These are phyloP conservation scores for Fonsecaea nubica DNA, from an alignment of 2,329 filamentous ascomycete genomes.

Conservation along the genomic window DNA sequence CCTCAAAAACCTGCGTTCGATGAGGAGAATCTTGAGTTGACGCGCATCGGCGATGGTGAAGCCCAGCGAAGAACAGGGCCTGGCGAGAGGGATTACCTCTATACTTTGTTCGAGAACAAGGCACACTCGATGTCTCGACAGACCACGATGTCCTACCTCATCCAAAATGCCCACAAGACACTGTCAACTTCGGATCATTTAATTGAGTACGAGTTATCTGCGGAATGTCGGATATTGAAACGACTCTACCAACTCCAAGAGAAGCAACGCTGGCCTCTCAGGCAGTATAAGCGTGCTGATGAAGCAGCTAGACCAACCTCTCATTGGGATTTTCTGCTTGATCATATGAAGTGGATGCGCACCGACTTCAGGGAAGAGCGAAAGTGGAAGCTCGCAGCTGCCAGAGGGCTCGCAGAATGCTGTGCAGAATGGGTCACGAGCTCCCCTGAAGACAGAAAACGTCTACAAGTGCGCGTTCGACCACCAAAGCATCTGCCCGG, in stretches of 20 bases:
- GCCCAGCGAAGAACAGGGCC: slow-evolving; percentile 58
- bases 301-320: slow-evolving; percentile 79
- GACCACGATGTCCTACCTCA: slow-evolving; percentile 68
- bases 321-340: slow-evolving; percentile 84
- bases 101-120: slow-evolving; percentile 68
- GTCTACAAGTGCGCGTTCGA: slow-evolving; percentile 71
- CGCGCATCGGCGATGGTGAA: slow-evolving; percentile 38
- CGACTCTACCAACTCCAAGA: slow-evolving; percentile 91
- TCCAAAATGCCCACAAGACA: slow-evolving; percentile 86
- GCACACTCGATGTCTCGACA: slow-evolving; percentile 62
- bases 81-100: slow-evolving; percentile 66
- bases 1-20: slow-evolving; percentile 61
- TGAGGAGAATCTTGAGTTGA: slow-evolving; percentile 47
- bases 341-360: slow-evolving; percentile 97
- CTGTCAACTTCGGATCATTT: slow-evolving; percentile 84
- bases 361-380: slow-evolving; percentile 93
- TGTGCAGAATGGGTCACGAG: slow-evolving; percentile 83
- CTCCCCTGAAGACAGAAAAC: slow-evolving; percentile 65
- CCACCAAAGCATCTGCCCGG: slow-evolving; percentile 51
- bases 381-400: slow-evolving; percentile 87
- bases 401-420: slow-evolving; percentile 78
- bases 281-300: slow-evolving; percentile 82
- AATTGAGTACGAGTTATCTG: slow-evolving; percentile 81
- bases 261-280: slow-evolving; percentile 87
- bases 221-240: slow-evolving; percentile 84